Evolutionary conservation across 2,329 filamentous ascomycete species (phyloP).

Genomic region (Fusarium poae): DNA sequence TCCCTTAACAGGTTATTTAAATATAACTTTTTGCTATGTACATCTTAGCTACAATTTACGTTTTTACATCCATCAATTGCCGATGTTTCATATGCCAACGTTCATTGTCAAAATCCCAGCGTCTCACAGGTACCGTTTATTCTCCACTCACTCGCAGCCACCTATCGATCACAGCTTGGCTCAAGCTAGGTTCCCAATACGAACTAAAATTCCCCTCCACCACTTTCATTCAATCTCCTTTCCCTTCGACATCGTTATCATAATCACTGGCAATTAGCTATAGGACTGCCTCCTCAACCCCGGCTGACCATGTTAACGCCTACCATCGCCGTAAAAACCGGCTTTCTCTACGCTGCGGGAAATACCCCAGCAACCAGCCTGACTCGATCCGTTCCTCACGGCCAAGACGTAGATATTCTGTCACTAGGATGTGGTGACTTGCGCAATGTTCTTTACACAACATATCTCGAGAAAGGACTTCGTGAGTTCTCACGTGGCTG

Average conservation of each 20-base stretch:
- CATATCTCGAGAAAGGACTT: slow-evolving; percentile 57
- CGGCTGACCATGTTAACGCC: slow-evolving; percentile 55
- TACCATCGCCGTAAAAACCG: slow-evolving; percentile 49
- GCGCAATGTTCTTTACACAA: slow-evolving; percentile 68
- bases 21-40: neutral
- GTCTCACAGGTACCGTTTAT: slow-evolving; percentile 5
- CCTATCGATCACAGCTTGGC: neutral
- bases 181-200: slow-evolving; percentile 8
- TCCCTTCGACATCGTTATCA: neutral
- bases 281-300: neutral
- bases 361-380: slow-evolving; percentile 67
- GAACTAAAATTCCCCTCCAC: neutral
- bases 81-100: neutral
- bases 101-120: slow-evolving; percentile 1
- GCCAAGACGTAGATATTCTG: slow-evolving; percentile 63
- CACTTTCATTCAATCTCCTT: neutral
- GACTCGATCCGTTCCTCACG: slow-evolving; percentile 62
- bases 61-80: neutral
- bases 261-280: neutral
- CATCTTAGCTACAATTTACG: too few relatives aligned
- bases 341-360: slow-evolving; percentile 63
- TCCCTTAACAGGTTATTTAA: too few relatives aligned
- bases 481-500: slow-evolving; percentile 48
- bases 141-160: slow-evolving; percentile 22
- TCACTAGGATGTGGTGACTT: slow-evolving; percentile 69